Base-by-base conservation (phyloP, 2,329 filamentous ascomycete species). In the Penicillium sp. region DNA sequence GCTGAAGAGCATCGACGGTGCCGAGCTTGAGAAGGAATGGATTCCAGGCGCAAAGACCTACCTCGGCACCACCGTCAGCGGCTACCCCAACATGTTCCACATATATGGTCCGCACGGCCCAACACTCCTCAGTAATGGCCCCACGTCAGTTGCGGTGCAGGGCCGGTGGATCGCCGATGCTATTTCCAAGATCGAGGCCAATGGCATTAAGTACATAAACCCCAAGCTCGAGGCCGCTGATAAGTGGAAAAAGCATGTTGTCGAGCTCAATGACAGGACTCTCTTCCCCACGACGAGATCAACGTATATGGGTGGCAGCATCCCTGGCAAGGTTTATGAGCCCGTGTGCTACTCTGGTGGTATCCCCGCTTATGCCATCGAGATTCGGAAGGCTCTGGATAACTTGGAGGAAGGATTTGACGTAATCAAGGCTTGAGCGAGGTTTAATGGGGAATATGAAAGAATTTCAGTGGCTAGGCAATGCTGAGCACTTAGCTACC, bases 21-120 rank as follows among this genome's bases (percentile, higher is more conserved):
- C 61, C 8, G 63, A 61, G 2, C 66, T 79, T 3, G 61, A 67
- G 8, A 68, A 77, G 7, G 70, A 76, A 21, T 80, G 78, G 62
- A 65, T 64, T 19, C 53, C 70, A 0, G 75, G 74, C 0, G 72
- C 73, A 3, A 66, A 67, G 29, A 77, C 78, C 0, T 76, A 75
- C 52, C 68, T 82, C 1, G 81, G 80, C 1, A 72, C 77, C 13
- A 72, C 75, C 0, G 71, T 77, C 16, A 61, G 71, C 11, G 72
- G 73, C 3, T 80, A 79, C 59, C 78, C 79, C 0, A 83, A 83
- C 51, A 73, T 82, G 69, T 81, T 82, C 70, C 78, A 79, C 55
- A 66, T 81, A 48, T 86, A 85, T 64, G 84, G 84, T 0, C 74
- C 79, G 0, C 84, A 87, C n/a, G 81, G 75, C 0, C 84, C 84